phyloP scores from a whole-genome alignment of 169 alveolate genomes.

The Miamiensis avidus region DNA sequence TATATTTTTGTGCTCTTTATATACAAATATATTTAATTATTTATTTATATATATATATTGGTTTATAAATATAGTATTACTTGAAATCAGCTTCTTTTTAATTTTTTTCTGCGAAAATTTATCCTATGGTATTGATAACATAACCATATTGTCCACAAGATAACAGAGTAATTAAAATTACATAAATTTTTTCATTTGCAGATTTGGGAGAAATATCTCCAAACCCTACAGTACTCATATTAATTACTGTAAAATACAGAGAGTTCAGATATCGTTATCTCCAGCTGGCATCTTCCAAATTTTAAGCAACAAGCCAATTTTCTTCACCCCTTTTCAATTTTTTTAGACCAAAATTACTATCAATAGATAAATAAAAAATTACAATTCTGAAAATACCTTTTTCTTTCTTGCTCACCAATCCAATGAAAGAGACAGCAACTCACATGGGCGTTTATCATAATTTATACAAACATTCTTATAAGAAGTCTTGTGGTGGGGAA shows the following conservation, averaged over 20 bases:
- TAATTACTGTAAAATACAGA: constrained; percentile 63
- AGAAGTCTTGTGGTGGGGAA: background rate
- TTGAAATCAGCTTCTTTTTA: constrained; percentile 26
- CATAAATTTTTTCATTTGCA: constrained; percentile 29
- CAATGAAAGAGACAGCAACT: constrained; percentile 5
- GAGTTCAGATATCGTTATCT: constrained; percentile 47
- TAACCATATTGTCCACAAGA: constrained; percentile 43
- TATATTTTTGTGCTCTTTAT: background rate
- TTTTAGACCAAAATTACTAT: background rate
- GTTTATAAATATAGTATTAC: background rate
- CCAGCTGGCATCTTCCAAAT: constrained; percentile 1
- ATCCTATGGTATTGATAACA: constrained; percentile 27
- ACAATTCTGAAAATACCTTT: background rate
- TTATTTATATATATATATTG: background rate
- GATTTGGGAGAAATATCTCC: constrained; percentile 72
- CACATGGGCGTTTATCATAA: constrained; percentile 4
- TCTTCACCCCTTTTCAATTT: background rate
- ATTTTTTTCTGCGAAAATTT: constrained; percentile 13
- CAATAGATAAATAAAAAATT: background rate
- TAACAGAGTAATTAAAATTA: constrained; percentile 30
- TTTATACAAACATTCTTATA: background rate
- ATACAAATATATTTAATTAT: background rate
- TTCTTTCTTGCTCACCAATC: background rate
- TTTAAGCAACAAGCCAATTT: background rate
- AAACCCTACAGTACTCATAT: constrained; percentile 74